These are phyloP conservation scores for Anthoceros angustus DNA, from an alignment of 225 moss, liverwort and hornwort genomes.

Conservation along the genomic window DNA sequence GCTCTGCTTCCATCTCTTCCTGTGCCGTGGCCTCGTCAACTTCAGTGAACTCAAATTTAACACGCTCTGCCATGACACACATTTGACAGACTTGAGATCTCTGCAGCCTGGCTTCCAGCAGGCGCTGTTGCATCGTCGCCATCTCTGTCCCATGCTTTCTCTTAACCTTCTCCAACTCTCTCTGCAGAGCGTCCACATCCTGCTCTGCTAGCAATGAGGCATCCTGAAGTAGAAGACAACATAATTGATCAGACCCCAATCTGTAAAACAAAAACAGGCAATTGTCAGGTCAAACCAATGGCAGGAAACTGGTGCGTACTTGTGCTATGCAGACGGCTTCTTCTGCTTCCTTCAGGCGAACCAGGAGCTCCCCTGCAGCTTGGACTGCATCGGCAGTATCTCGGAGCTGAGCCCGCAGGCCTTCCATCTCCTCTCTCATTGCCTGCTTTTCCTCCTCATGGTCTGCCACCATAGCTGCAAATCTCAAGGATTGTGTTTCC, in stretches of 20 bases:
- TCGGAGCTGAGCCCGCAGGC: conserved; percentile 45
- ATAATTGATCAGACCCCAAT: not conserved
- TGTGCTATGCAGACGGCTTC: conserved; percentile 43
- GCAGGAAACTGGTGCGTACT: conserved; percentile 21
- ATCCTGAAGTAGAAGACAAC: conserved; percentile 12
- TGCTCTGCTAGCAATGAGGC: conserved; percentile 24
- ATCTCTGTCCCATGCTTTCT: conserved; percentile 26
- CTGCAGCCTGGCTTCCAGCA: conserved; percentile 8
- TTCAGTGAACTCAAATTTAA: not conserved
- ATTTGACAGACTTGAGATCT: conserved; percentile 7
- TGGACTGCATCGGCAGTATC: conserved; percentile 93
- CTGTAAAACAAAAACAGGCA: not conserved
- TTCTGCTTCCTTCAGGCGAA: conserved; percentile 78
- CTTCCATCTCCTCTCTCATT: conserved; percentile 41
- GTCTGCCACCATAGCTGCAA: conserved; percentile 39
- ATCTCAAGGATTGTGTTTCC: conserved; percentile 52
- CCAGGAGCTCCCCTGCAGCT: conserved; percentile 80
- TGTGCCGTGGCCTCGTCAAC: not conserved
- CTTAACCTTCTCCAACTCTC: conserved; percentile 20
- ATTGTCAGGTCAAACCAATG: not conserved
- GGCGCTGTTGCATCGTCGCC: conserved; percentile 23
- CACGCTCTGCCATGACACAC: conserved; percentile 7
- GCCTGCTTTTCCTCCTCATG: conserved; percentile 47
- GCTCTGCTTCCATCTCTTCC: not conserved
- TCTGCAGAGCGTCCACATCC: conserved; percentile 21